Evolutionary conservation across 768 basidiomycete species (phyloP), one percentile per base, ranked within the genome.

Genomic region (Termitomyces sp.): DNA sequence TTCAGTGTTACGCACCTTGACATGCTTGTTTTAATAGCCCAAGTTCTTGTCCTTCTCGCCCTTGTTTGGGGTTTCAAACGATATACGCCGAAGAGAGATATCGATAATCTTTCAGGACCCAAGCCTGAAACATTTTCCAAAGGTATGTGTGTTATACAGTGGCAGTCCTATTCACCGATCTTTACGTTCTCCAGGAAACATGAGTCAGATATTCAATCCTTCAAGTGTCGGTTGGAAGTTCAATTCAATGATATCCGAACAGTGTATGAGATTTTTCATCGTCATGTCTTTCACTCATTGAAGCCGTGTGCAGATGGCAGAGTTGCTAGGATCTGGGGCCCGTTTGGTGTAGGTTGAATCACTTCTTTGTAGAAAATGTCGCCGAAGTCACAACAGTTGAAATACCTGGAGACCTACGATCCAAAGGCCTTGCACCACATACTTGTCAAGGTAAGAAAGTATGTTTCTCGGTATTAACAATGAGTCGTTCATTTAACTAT

Each of bases 41-140:
- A 51, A 24, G 30, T 26, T 8, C 2, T 58, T 21, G 9, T 43
- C 42, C 22, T 64, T 37, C 57, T 43, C 12, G 51, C 45, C 21
- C n/a, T 57, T n/a, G 45, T 59, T 3, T 61, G 55, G 57, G 17
- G 44, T 22, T 37, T 66, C 10, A 56, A 56, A n/a, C 60, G 55
- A 14, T 54, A 58, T 14, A 19, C 63, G 32, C 43, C 54, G 15
- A 64, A 62, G 40, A 62, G 57, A 10, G 64, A 66, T 24, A 57
- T 74, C 7, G 66, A 69, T 43, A 71, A 72, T 46, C 59, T 75
- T 37, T 71, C 70, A 5, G 74, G 74, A 17, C 74, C 73, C 1
- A 58, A 57, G 12, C 57, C 66, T 2, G 46, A 54, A 1, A 72
- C 72, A 2, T 68, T 69, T 30, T 37, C 61, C 30, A 68, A 61